Conservation (phyloP, 768 basidiomycete genomes). For the Boletus speciosus region DNA sequence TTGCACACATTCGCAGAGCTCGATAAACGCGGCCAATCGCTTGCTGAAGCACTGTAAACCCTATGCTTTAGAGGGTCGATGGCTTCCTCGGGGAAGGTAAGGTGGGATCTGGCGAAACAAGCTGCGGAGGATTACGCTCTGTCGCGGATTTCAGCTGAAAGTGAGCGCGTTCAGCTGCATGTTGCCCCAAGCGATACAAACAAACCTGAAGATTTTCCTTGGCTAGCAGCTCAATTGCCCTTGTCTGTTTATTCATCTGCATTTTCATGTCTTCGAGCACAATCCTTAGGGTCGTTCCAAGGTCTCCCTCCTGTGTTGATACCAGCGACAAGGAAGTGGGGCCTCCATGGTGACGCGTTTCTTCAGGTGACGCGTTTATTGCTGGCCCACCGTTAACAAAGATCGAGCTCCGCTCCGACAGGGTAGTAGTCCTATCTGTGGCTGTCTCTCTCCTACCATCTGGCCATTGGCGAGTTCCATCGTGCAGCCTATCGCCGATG, state of each 20-base stretch:
- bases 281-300: slow-evolving; percentile 28
- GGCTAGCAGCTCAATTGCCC: slow-evolving; percentile 39
- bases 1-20: not conserved
- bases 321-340: slow-evolving; percentile 11
- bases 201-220: slow-evolving; percentile 49
- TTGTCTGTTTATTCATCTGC: slow-evolving; percentile 48
- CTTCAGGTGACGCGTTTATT: slow-evolving; percentile 9
- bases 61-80: slow-evolving; percentile 2
- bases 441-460: slow-evolving; percentile 10
- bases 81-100: slow-evolving; percentile 17
- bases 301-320: slow-evolving; percentile 17
- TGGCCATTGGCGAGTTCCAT: slow-evolving; percentile 12
- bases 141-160: slow-evolving; percentile 16
- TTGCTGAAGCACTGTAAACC: not conserved
- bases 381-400: slow-evolving; percentile 8
- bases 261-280: slow-evolving; percentile 45
- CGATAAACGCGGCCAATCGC: not conserved
- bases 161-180: slow-evolving; percentile 3
- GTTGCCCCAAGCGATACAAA: not conserved
- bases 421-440: slow-evolving; percentile 10
- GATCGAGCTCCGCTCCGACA: slow-evolving; percentile 11
- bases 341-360: slow-evolving; percentile 8
- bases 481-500: not conserved
- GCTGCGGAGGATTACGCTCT: slow-evolving; percentile 12
- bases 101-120: slow-evolving; percentile 10